Conservation (phyloP, 345 rosid genomes). For the Citrus reticulata region DNA sequence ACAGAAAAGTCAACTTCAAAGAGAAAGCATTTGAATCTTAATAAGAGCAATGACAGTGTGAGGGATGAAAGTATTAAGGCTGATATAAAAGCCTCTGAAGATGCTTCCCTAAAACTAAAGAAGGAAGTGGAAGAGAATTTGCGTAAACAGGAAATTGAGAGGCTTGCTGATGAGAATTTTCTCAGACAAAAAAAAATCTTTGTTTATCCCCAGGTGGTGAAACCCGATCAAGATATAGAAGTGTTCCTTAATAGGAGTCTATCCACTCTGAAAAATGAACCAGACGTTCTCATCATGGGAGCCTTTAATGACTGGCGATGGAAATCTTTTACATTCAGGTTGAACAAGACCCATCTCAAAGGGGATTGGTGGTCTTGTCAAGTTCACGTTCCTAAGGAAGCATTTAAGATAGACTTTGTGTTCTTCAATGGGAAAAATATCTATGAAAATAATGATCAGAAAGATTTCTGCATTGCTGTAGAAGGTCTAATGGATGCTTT, state of each 20-base stretch:
- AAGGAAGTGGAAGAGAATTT: conserved; percentile 40
- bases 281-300: conserved; percentile 77
- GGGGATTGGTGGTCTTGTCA: conserved; percentile 94
- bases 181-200: conserved; percentile 50
- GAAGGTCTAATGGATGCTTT: conserved; percentile 71
- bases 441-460: conserved; percentile 71
- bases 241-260: conserved; percentile 65
- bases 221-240: conserved; percentile 70
- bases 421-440: conserved; percentile 72
- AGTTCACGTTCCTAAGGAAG: conserved; percentile 78
- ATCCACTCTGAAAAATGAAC: conserved; percentile 53
- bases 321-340: conserved; percentile 67
- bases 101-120: conserved; percentile 34
- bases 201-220: conserved; percentile 53
- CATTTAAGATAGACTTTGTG: conserved; percentile 86
- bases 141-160: conserved; percentile 52
- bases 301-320: conserved; percentile 94
- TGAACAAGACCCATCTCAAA: conserved; percentile 52
- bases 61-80: conserved; percentile 10
- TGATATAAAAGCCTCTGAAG: conserved; percentile 23
- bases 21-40: conserved; percentile 9
- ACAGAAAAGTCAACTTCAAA: conserved; percentile 14
- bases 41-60: conserved; percentile 5
- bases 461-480: conserved; percentile 63
- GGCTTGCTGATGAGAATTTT: conserved; percentile 50